Conservation (phyloP, 106 monocot genomes). For the Phalaenopsis equestris region DNA sequence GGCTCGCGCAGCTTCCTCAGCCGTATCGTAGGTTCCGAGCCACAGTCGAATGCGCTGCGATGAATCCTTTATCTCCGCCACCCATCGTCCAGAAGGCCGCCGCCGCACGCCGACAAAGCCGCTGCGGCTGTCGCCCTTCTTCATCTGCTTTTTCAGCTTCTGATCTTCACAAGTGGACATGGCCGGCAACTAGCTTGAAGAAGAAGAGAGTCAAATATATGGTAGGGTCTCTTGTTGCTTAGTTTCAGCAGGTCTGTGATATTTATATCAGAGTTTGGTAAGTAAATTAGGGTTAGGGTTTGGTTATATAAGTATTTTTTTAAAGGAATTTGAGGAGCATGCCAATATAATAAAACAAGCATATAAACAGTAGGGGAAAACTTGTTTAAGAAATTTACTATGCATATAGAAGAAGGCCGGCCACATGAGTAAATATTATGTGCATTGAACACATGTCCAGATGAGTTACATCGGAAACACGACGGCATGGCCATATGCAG, state of each 20-base stretch:
- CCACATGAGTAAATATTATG: no score
- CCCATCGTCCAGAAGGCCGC: conserved; percentile 48
- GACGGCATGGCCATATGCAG: no score
- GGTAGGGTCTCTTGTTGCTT: not conserved
- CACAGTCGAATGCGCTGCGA: conserved; percentile 39
- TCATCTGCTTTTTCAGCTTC: not conserved
- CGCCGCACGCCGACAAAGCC: conserved; percentile 41
- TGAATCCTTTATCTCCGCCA: conserved; percentile 59
- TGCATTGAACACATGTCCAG: no score
- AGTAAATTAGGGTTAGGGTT: not conserved
- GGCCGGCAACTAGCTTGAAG: not conserved
- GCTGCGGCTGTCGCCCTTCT: not conserved
- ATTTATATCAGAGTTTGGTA: not conserved
- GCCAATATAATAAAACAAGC: no score
- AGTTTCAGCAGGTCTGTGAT: not conserved
- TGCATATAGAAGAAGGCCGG: no score
- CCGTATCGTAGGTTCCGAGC: conserved; percentile 47
- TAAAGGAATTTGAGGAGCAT: not conserved
- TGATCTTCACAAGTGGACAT: not conserved
- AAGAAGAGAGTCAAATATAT: not conserved
- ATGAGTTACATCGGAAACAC: no score
- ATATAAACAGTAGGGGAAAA: no score
- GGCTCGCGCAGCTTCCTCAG: conserved; percentile 42
- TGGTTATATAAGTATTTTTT: not conserved
- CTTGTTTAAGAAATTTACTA: no score